Base-by-base conservation (phyloP, 495 filamentous ascomycete species). In the Oidiodendron maius region DNA sequence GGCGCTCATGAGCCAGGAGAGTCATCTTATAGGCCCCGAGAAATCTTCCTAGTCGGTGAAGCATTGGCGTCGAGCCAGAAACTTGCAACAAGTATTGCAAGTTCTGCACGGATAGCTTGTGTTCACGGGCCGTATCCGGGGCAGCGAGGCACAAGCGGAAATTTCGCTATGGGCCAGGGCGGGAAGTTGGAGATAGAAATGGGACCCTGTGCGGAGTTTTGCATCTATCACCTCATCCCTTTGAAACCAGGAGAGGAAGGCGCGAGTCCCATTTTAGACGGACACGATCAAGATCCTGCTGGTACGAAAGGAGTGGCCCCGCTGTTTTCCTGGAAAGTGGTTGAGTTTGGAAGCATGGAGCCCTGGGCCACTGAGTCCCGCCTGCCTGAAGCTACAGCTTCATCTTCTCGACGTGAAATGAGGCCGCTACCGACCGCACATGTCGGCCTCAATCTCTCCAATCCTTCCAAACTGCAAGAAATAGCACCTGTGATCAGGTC, bases 201-300 rank as follows among this genome's bases (percentile, higher is more conserved):
- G 6, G 73, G 71, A 1, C 64, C 61, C 2, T 63, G 60, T 8
- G 55, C 62, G 11, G 53, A 64, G 51, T 77, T 77, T 48, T 67
- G 57, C 43, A 50, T 77, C 25, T 77, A 73, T 48, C 72, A 77
- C 46, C 55, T 74, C 16, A 65, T 74, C 58, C 59, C 64, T 10
- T 45, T 71, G 3, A 36, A 63, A 12, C 58, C 59, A 11, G 59
- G 60, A 35, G 63, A 61, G 45, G 57, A 59, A 48, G 41, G 40
- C 22, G 43, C 44, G 11, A 13, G 6, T 34, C 45, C 55, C 8
- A 39, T 39, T 6, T 13, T 8, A 10, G 6, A 39, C 18, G 9
- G 18, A 9, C 11, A 10, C 36, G 8, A 17, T 6, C 11, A 39
- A 39, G 36, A 17, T 9, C 6, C 36, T 17, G 36, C 8, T 17